Percentiles rank a stretch among this genome's conserved stretches.
Evolutionary conservation across 352 stramenopile species (phyloP).

Genomic region (Phytophthora sp.): DNA sequence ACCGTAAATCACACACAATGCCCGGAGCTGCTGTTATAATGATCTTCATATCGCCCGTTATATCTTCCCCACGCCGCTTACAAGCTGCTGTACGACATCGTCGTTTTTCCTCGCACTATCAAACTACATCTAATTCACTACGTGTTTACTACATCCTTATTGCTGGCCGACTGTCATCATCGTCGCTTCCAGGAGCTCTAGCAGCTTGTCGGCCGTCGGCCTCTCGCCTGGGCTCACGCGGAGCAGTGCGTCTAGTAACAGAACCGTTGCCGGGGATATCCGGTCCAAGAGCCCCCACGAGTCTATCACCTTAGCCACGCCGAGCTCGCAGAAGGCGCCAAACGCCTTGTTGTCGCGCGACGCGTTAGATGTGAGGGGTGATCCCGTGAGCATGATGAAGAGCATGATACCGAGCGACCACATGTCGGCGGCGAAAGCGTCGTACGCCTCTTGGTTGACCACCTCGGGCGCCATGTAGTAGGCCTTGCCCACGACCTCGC

Average conservation of each 20-base stretch:
- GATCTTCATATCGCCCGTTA: too few species aligned
- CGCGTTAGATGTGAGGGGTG: constrained; percentile 35
- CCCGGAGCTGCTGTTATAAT: too few species aligned
- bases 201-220: neutral
- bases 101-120: too few species aligned
- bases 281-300: neutral
- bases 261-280: constrained; percentile 1
- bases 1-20: too few species aligned
- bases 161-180: neutral
- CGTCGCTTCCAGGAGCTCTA: neutral
- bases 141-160: neutral
- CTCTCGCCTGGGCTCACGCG: neutral
- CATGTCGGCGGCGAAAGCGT: constrained; percentile 58
- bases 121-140: too few species aligned
- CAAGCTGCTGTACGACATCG: too few species aligned
- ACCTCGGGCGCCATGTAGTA: constrained; percentile 75
- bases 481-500: constrained; percentile 45
- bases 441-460: constrained; percentile 39
- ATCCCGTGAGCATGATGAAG: constrained; percentile 70
- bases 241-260: neutral
- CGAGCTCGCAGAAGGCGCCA: neutral
- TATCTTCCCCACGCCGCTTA: too few species aligned
- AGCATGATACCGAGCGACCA: constrained; percentile 72
- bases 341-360: neutral
- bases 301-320: neutral